Evolutionary conservation across 768 basidiomycete species (phyloP).

Genomic region (Lenzites betulinus): DNA sequence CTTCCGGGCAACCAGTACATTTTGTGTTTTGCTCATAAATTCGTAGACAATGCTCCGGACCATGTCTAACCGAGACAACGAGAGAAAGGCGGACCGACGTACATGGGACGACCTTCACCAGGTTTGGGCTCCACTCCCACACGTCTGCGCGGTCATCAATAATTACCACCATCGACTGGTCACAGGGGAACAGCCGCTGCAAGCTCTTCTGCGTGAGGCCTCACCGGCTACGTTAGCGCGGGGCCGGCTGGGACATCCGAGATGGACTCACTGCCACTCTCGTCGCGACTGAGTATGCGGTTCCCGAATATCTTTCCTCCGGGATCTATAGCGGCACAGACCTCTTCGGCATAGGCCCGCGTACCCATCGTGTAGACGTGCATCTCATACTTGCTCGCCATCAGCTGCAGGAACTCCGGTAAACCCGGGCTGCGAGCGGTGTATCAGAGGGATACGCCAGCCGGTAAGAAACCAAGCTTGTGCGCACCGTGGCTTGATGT

Average conservation of each 20-base stretch:
- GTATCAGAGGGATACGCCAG: neutral
- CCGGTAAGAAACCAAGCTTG: neutral
- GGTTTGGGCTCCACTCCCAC: slow-evolving; percentile 97
- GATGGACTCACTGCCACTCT: slow-evolving; percentile 84
- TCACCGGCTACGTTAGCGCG: slow-evolving; percentile 34
- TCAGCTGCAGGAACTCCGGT: slow-evolving; percentile 69
- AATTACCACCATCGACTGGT: slow-evolving; percentile 98
- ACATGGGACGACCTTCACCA: slow-evolving; percentile 98
- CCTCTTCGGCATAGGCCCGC: slow-evolving; percentile 93
- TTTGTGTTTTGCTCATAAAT: too few relatives aligned
- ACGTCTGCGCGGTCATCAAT: slow-evolving; percentile 99
- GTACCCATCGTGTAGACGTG: slow-evolving; percentile 99
- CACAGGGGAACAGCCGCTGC: slow-evolving; percentile 91
- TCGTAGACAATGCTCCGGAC: too few relatives aligned
- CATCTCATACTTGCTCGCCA: slow-evolving; percentile 90
- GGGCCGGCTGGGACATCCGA: neutral
- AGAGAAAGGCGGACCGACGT: slow-evolving; percentile 33
- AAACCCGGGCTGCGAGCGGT: slow-evolving; percentile 68
- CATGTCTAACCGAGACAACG: neutral
- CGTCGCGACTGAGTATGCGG: slow-evolving; percentile 89
- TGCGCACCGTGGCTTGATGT: slow-evolving; percentile 92
- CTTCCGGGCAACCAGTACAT: too few relatives aligned
- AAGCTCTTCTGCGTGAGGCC: slow-evolving; percentile 91
- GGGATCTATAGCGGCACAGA: slow-evolving; percentile 93
- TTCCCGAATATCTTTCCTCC: slow-evolving; percentile 82